Evolutionary conservation across 2,329 filamentous ascomycete genomes (phyloP).

Genomic region (Fusarium pininemorale): DNA sequence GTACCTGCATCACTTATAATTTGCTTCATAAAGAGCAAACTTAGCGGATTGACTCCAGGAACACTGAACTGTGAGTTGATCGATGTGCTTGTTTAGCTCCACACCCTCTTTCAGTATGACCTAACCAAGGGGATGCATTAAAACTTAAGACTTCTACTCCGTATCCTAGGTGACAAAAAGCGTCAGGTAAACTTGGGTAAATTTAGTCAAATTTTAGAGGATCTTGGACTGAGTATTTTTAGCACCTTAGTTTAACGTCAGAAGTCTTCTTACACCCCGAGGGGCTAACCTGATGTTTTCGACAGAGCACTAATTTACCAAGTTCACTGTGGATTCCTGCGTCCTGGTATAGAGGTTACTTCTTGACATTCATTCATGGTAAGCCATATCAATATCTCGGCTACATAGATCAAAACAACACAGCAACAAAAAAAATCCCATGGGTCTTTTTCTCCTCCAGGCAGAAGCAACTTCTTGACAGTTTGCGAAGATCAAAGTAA

Average conservation of each 20-base stretch:
- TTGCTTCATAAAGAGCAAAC: neutral
- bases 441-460: neutral
- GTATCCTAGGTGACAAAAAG: too few relatives aligned
- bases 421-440: neutral
- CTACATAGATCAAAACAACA: neutral
- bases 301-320: neutral
- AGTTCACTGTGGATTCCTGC: neutral
- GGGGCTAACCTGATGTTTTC: neutral
- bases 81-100: neutral
- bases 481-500: neutral
- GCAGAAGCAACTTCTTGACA: neutral
- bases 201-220: too few relatives aligned
- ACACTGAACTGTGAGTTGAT: neutral
- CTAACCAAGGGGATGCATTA: neutral
- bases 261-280: too few relatives aligned
- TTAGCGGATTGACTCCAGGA: neutral
- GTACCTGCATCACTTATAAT: neutral
- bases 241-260: too few relatives aligned
- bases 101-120: constrained; percentile 6
- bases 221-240: too few relatives aligned
- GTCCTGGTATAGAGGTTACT: neutral
- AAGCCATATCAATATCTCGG: neutral
- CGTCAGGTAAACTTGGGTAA: too few relatives aligned
- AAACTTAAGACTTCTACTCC: too few relatives aligned
- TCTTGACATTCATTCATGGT: neutral